Evolutionary conservation across 2,329 filamentous ascomycete species (phyloP).

Genomic region (Aspergillus tamarii): DNA sequence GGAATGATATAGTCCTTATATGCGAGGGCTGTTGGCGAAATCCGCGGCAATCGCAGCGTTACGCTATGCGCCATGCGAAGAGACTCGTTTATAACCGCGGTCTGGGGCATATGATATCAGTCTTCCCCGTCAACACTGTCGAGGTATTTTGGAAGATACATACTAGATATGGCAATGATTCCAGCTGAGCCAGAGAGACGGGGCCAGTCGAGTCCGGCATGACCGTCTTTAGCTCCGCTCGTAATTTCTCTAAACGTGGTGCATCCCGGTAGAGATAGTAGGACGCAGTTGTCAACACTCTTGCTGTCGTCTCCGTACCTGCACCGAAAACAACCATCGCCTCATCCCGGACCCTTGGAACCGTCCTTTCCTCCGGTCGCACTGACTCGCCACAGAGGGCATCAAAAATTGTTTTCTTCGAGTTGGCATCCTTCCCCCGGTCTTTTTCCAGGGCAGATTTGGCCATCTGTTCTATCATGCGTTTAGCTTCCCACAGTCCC

Average conservation of each 20-base stretch:
- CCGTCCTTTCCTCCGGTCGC: constrained; percentile 17
- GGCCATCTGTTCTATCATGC: not conserved
- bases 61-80: constrained; percentile 14
- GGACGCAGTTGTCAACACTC: constrained; percentile 19
- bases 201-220: constrained; percentile 11
- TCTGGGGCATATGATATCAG: not conserved
- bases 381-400: constrained; percentile 2
- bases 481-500: not conserved
- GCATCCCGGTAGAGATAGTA: constrained; percentile 25
- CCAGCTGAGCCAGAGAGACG: constrained; percentile 20
- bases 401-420: constrained; percentile 12
- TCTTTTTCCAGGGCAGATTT: too few relatives aligned
- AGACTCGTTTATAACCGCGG: constrained; percentile 20
- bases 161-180: constrained; percentile 24
- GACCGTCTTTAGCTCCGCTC: constrained; percentile 20
- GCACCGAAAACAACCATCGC: constrained; percentile 26
- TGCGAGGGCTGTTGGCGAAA: not conserved
- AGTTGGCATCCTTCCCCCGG: not conserved
- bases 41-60: not conserved
- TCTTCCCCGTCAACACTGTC: not conserved
- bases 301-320: constrained; percentile 29
- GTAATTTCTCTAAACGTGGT: constrained; percentile 17
- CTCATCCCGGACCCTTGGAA: constrained; percentile 23
- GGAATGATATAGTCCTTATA: constrained; percentile 26
- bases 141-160: not conserved